A percentile compares a stretch with the other conserved stretches of the same genome.
These are phyloP conservation scores for Monosporozyma yasuniensis DNA, from an alignment of 805 yeast genomes.

Conservation along the genomic window DNA sequence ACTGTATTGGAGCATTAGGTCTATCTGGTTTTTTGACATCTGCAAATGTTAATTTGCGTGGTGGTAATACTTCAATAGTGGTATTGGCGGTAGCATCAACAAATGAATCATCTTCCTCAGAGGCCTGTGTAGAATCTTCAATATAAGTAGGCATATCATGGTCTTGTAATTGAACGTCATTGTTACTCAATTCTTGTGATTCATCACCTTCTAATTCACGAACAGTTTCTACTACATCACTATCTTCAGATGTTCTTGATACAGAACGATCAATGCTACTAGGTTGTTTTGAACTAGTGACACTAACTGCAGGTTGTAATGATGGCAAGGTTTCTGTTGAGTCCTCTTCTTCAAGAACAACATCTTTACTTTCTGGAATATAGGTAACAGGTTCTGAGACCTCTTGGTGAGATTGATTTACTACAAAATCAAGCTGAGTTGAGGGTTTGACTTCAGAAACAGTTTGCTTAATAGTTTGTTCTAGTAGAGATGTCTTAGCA, in stretches of 20 bases:
- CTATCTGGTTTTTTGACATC: slow-evolving; percentile 31
- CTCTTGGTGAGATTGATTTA: not conserved
- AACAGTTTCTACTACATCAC: slow-evolving; percentile 13
- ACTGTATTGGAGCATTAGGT: slow-evolving; percentile 49
- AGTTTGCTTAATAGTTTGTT: not conserved
- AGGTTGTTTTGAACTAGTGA: slow-evolving; percentile 9
- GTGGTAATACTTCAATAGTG: slow-evolving; percentile 16
- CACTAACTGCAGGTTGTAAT: slow-evolving; percentile 16
- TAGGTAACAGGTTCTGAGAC: not conserved
- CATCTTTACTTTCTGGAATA: not conserved
- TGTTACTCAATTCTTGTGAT: slow-evolving; percentile 14
- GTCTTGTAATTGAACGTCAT: not conserved
- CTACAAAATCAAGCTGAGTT: not conserved
- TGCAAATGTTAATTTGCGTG: slow-evolving; percentile 29
- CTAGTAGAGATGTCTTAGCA: not conserved
- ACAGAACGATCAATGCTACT: slow-evolving; percentile 4
- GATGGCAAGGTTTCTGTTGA: slow-evolving; percentile 3
- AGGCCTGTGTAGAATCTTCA: not conserved
- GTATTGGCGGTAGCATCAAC: not conserved
- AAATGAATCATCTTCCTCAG: not conserved
- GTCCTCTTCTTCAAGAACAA: not conserved
- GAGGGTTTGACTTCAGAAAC: not conserved
- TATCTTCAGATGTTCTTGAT: slow-evolving; percentile 1
- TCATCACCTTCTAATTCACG: slow-evolving; percentile 18
- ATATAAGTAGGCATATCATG: not conserved